Percentiles rank a stretch among this genome's conserved stretches.
Evolutionary conservation across 2,329 filamentous ascomycete genomes (phyloP).

Genomic region (Sporothrix phasma): DNA sequence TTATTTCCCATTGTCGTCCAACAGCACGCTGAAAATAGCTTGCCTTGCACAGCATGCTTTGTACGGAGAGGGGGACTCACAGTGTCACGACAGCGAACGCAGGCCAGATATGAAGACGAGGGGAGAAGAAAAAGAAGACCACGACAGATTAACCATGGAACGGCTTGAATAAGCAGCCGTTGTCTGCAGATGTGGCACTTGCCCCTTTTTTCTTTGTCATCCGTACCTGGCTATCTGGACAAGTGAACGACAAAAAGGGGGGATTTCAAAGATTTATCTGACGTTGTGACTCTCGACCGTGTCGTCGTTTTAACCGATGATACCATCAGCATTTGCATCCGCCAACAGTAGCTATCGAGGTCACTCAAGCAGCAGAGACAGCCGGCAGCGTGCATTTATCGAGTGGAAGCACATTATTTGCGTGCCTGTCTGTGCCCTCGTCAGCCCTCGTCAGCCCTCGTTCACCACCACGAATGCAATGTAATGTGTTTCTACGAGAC

Average conservation of each 20-base stretch:
- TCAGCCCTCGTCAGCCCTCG: not conserved
- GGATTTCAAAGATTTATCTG: not conserved
- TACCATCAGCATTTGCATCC: not conserved
- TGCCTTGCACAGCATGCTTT: not conserved
- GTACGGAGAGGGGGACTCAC: not conserved
- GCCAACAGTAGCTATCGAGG: not conserved
- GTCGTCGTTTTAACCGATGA: not conserved
- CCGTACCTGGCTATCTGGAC: not conserved
- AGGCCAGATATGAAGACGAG: not conserved
- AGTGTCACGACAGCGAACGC: not conserved
- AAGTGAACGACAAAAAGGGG: not conserved
- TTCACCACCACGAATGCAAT: not conserved
- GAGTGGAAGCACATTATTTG: not conserved
- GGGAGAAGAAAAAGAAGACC: not conserved
- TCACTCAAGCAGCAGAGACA: not conserved
- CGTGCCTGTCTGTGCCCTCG: not conserved
- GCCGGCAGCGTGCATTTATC: not conserved
- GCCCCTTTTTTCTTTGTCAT: not conserved
- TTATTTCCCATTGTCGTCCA: not conserved
- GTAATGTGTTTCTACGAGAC: not conserved
- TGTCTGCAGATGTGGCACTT: not conserved
- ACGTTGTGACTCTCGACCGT: not conserved
- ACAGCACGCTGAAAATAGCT: not conserved
- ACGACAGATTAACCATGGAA: not conserved
- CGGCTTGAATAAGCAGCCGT: not conserved